phyloP scores from a whole-genome alignment of 2,329 filamentous ascomycete species.

The Apiospora pterosperma region DNA sequence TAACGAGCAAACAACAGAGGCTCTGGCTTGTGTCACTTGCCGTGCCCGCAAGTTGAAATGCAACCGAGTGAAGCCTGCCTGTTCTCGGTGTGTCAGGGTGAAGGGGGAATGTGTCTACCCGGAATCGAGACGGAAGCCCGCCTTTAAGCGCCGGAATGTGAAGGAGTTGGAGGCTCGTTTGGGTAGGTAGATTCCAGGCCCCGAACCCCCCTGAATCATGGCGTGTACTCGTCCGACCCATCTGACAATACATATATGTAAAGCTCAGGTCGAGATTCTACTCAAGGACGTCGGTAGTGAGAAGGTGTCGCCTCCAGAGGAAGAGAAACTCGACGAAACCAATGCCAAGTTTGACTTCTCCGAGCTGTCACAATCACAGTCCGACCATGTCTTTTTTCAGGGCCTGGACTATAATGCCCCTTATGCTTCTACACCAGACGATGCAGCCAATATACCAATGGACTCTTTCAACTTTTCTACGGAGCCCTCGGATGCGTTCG shows the following conservation, averaged over 20 bases:
- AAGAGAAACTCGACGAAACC: constrained; percentile 11
- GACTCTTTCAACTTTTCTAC: background rate
- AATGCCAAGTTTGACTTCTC: constrained; percentile 17
- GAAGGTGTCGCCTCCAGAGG: background rate
- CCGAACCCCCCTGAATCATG: constrained; percentile 7
- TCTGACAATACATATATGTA: background rate
- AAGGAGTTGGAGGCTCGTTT: constrained; percentile 85
- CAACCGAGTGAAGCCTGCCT: constrained; percentile 75
- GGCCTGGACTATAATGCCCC: constrained; percentile 21
- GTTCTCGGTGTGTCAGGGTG: constrained; percentile 73
- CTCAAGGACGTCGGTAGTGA: constrained; percentile 60
- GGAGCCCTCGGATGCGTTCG: background rate
- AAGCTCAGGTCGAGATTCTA: constrained; percentile 79
- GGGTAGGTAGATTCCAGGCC: constrained; percentile 47
- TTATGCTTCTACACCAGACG: background rate
- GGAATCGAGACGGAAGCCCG: constrained; percentile 82
- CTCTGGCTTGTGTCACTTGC: constrained; percentile 1
- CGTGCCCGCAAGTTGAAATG: constrained; percentile 85
- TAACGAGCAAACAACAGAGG: background rate
- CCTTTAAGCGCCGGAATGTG: constrained; percentile 84
- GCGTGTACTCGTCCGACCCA: background rate
- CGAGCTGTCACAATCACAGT: constrained; percentile 14
- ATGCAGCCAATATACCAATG: background rate
- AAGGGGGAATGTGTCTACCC: constrained; percentile 82
- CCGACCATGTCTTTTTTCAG: constrained; percentile 22